A percentile compares a stretch with the other conserved stretches of the same genome.
phyloP scores from a whole-genome alignment of 2,329 filamentous ascomycete species.

The Tolypocladium guangdongense region DNA sequence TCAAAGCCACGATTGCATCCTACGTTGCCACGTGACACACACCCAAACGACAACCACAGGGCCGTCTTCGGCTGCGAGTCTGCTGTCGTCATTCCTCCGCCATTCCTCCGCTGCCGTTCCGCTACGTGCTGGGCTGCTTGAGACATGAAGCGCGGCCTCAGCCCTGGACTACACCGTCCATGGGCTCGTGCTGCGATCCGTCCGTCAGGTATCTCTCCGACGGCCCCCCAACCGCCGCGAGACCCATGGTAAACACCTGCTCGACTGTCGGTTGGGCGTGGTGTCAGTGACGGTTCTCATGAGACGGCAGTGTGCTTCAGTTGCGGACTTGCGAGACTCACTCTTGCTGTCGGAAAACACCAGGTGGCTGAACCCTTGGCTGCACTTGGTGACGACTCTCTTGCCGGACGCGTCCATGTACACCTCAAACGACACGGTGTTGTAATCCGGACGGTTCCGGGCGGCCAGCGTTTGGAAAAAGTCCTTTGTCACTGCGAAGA shows the following conservation, averaged over 20 bases:
- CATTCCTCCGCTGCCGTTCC: no score
- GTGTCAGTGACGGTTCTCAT: not conserved
- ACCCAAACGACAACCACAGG: no score
- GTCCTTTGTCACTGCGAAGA: not conserved
- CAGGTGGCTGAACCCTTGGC: not conserved
- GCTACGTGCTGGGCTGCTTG: no score
- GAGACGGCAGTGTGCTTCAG: not conserved
- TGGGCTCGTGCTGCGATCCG: not conserved
- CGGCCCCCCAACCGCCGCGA: not conserved
- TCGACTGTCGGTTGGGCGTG: not conserved
- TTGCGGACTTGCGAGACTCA: not conserved
- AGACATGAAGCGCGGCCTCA: not conserved
- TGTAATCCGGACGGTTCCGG: not conserved
- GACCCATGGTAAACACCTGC: not conserved
- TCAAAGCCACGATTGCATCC: not conserved
- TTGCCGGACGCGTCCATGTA: constrained; percentile 1
- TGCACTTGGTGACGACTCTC: not conserved
- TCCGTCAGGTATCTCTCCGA: not conserved
- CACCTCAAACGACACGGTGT: not conserved
- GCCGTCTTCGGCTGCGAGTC: no score
- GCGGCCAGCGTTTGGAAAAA: constrained; percentile 1
- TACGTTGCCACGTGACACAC: not conserved
- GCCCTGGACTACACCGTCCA: not conserved
- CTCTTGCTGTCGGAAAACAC: not conserved
- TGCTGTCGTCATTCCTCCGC: no score